phyloP scores from a whole-genome alignment of 139 green algal species.

The Picochlorum costavermella region DNA sequence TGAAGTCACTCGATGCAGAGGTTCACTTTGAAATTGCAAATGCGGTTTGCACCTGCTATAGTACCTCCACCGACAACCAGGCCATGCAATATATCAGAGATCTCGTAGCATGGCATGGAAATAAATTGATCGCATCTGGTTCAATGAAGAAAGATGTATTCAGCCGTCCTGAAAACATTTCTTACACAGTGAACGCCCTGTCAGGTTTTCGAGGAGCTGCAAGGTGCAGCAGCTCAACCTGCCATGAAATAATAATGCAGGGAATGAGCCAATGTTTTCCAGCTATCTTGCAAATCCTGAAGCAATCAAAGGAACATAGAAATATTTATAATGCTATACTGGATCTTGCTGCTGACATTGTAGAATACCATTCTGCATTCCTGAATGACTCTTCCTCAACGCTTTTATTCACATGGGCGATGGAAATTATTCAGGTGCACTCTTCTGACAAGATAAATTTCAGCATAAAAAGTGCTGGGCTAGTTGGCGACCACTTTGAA shows the following conservation, averaged over 20 bases:
- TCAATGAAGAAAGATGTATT: too few species aligned
- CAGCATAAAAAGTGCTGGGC: not conserved
- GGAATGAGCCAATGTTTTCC: too few species aligned
- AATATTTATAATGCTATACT: constrained; percentile 42
- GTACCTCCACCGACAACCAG: not conserved
- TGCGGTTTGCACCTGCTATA: not conserved
- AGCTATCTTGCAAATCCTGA: not conserved
- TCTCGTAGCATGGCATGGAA: too few species aligned
- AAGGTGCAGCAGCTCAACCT: too few species aligned
- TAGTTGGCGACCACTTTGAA: constrained; percentile 28
- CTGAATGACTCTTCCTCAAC: constrained; percentile 13
- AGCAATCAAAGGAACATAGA: not conserved
- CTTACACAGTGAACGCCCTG: too few species aligned
- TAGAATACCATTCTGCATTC: constrained; percentile 39
- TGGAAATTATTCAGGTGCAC: constrained; percentile 40
- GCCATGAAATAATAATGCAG: too few species aligned
- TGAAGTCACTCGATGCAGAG: not conserved
- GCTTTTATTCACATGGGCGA: constrained; percentile 42
- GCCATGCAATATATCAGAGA: too few species aligned
- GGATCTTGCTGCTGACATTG: constrained; percentile 64
- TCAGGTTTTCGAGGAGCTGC: too few species aligned
- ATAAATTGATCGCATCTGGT: too few species aligned
- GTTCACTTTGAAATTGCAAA: constrained; percentile 10
- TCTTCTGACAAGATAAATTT: not conserved
- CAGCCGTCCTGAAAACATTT: too few species aligned